These are phyloP conservation scores for Kodamaea lidongshanica DNA, from an alignment of 805 yeast genomes.

Conservation along the genomic window DNA sequence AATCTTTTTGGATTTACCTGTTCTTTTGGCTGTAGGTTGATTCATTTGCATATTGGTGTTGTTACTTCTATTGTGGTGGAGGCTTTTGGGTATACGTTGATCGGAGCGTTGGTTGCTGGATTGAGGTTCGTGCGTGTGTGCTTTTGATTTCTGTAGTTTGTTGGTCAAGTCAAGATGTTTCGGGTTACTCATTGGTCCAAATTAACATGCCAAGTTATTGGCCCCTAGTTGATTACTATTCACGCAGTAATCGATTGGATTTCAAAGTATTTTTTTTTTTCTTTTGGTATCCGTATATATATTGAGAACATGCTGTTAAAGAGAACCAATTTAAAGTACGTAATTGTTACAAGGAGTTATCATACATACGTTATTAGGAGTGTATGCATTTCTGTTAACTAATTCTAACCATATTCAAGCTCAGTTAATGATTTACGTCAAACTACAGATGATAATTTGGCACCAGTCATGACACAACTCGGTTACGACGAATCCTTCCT, in stretches of 20 bases:
- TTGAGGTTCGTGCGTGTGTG: background rate
- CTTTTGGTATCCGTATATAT: too few species aligned
- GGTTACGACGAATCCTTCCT: constrained; percentile 45
- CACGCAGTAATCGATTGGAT: too few species aligned
- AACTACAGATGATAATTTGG: constrained; percentile 45
- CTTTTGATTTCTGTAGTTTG: background rate
- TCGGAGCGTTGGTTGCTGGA: background rate
- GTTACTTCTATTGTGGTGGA: background rate
- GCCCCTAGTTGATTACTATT: too few species aligned
- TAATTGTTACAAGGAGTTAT: constrained; percentile 4
- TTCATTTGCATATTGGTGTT: background rate
- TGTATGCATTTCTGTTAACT: constrained; percentile 8
- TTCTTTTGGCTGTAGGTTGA: background rate
- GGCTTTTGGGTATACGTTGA: constrained; percentile 1
- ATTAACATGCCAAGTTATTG: too few species aligned
- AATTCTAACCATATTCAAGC: too few species aligned
- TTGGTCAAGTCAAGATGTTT: constrained; percentile 10
- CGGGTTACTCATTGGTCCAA: too few species aligned
- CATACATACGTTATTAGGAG: background rate
- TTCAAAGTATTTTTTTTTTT: too few species aligned
- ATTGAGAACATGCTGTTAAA: constrained; percentile 6
- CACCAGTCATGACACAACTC: constrained; percentile 33
- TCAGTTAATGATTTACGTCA: constrained; percentile 44
- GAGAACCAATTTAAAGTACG: constrained; percentile 26
- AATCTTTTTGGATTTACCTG: constrained; percentile 25